Base-by-base conservation (phyloP, 2,329 filamentous ascomycete genomes). In the Akanthomyces muscarius region DNA sequence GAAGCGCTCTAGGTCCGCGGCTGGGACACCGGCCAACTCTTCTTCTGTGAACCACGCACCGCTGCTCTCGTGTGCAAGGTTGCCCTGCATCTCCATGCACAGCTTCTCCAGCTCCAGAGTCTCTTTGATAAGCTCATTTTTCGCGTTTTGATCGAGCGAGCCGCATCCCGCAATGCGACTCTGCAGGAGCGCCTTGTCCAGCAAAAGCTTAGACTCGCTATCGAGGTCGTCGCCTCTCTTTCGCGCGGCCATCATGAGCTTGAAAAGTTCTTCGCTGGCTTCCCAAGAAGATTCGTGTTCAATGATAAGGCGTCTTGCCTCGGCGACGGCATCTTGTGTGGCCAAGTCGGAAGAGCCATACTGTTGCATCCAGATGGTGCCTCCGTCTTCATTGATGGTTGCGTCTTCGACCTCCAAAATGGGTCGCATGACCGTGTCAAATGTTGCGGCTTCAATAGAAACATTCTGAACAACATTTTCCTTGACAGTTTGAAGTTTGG, bases 391-490 rank as follows among this genome's bases (percentile, higher is more conserved):
- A n/a, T 82, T 71, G 0, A 75, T 75, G 71, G 79, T 78, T 44
- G 68, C 66, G 64, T 84, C 81, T 67, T 83, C 80, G 68, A 82
- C 84, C 36, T 78, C 79, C 16, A 85, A 85, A 66, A 88, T 80
- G 13, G 84, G 85, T n/a, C 83, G 64, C 54, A 82, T 64, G 54
- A 78, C 77, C 67, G 79, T 83, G 52, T 77, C 71, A 70, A 84
- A 85, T 23, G 38, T n/a, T 11, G 41, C 54, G 14, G 38, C 28
- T 18, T 47, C 54, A 23, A 33, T 10, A 1, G 36, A 38, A 33
- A 42, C 52, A 18, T 21, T 55, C 16, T 55, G 25, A 3, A 55
- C 14, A 3, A 55, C n/a, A 14, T 44, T 5, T 42, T 56, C 54
- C 14, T 30, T 30, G 11, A 30, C 18, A 3, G 13, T 18, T n/a